Conservation (phyloP, 2,329 filamentous ascomycete species). For the Aspergillus proliferans region DNA sequence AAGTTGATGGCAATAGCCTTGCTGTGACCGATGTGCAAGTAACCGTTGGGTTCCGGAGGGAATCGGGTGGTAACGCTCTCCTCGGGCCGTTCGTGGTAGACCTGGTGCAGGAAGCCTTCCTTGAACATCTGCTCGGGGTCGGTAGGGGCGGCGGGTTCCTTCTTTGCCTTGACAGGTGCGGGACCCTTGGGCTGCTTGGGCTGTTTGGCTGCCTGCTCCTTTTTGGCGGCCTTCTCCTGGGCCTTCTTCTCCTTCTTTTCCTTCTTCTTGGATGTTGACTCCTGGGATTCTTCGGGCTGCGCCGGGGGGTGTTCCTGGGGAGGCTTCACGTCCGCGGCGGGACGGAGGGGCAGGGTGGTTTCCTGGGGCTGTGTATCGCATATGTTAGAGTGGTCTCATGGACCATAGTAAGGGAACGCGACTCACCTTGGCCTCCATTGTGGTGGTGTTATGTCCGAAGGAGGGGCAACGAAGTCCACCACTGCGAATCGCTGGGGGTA, state of each 20-base stretch:
- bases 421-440: not conserved
- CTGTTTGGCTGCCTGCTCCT: constrained; percentile 15
- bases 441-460: not conserved
- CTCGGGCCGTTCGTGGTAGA: constrained; percentile 60
- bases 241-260: constrained; percentile 25
- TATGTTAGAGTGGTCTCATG: no score
- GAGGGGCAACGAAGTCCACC: not conserved
- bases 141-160: constrained; percentile 22
- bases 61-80: constrained; percentile 59
- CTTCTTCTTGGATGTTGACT: constrained; percentile 47
- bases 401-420: no score
- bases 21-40: constrained; percentile 84
- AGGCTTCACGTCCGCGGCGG: no score
- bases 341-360: no score
- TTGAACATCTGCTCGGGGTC: constrained; percentile 67
- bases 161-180: constrained; percentile 28
- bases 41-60: constrained; percentile 86
- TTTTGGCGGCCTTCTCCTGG: constrained; percentile 20
- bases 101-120: constrained; percentile 66
- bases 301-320: not conserved
- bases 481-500: no score
- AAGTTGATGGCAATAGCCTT: constrained; percentile 97
- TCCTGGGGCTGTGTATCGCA: no score
- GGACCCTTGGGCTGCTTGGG: constrained; percentile 42
- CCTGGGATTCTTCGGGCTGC: constrained; percentile 19